phyloP scores from a whole-genome alignment of 257 asterid species.

The Thymus mandschuricus region DNA sequence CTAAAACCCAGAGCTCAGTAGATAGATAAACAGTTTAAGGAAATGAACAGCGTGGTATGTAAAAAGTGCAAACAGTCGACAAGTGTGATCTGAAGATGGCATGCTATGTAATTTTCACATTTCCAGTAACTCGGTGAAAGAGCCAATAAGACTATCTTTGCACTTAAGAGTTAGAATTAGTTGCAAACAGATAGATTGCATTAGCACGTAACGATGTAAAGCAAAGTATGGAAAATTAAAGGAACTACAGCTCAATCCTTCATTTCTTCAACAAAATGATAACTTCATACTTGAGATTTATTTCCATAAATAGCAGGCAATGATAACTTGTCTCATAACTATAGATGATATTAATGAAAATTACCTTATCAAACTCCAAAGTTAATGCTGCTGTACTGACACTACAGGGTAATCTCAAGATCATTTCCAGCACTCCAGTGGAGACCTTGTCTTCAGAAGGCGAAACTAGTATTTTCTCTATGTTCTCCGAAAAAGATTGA shows the following conservation, averaged over 20 bases:
- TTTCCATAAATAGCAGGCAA: constrained; percentile 17
- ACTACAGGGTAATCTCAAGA: constrained; percentile 71
- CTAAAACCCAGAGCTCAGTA: not conserved
- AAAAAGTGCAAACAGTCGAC: not conserved
- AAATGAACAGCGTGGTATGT: constrained; percentile 2
- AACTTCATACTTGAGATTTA: not conserved
- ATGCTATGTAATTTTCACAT: not conserved
- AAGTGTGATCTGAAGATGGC: constrained; percentile 22
- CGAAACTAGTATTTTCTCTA: constrained; percentile 67
- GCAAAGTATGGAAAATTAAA: not conserved
- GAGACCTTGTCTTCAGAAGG: constrained; percentile 98
- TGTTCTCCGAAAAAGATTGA: constrained; percentile 49
- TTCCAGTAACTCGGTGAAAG: too few species aligned
- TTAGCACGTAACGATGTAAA: constrained; percentile 16
- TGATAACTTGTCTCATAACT: not conserved
- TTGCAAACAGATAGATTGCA: not conserved
- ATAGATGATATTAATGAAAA: constrained; percentile 20
- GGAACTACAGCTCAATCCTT: constrained; percentile 17
- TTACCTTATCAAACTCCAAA: constrained; percentile 94
- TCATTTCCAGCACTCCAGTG: constrained; percentile 89
- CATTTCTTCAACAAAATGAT: constrained; percentile 9
- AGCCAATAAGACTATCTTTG: constrained; percentile 7
- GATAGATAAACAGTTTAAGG: not conserved
- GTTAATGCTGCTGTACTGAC: constrained; percentile 80
- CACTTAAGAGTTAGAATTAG: not conserved